These are phyloP conservation scores for Talaromyces trachyspermus DNA, from an alignment of 495 filamentous ascomycete genomes.

Conservation along the genomic window DNA sequence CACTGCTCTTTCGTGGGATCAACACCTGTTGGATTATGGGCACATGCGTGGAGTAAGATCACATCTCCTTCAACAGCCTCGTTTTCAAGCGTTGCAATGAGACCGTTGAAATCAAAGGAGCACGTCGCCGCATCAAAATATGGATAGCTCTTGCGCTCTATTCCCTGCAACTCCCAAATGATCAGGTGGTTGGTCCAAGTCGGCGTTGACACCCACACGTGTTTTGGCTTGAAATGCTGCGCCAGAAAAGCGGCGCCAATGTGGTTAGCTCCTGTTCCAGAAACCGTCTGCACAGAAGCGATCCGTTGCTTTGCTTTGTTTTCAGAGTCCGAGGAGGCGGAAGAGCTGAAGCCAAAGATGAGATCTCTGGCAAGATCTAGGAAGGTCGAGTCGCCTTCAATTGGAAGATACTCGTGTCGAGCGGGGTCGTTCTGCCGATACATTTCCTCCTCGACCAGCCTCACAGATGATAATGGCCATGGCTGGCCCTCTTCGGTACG, in stretches of 20 bases:
- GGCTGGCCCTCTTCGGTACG: conserved; percentile 47
- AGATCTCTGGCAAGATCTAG: conserved; percentile 36
- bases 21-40: conserved; percentile 49
- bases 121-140: conserved; percentile 40
- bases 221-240: conserved; percentile 36
- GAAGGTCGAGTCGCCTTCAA: conserved; percentile 39
- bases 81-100: conserved; percentile 38
- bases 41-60: conserved; percentile 46
- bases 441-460: conserved; percentile 36
- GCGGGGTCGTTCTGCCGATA: conserved; percentile 30
- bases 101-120: conserved; percentile 40
- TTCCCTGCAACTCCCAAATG: conserved; percentile 38
- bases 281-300: conserved; percentile 65
- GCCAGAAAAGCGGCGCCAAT: conserved; percentile 81
- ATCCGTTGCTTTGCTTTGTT: conserved; percentile 29
- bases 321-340: conserved; percentile 15
- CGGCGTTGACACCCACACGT: conserved; percentile 41
- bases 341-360: conserved; percentile 37
- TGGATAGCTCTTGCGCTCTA: conserved; percentile 39
- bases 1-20: conserved; percentile 48
- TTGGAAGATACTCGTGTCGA: conserved; percentile 42
- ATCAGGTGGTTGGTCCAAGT: conserved; percentile 46
- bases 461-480: conserved; percentile 42
- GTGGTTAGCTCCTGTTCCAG: conserved; percentile 87
- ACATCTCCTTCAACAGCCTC: conserved; percentile 36